Conservation (phyloP, 345 rosid species). For the Dovyalis caffra region DNA sequence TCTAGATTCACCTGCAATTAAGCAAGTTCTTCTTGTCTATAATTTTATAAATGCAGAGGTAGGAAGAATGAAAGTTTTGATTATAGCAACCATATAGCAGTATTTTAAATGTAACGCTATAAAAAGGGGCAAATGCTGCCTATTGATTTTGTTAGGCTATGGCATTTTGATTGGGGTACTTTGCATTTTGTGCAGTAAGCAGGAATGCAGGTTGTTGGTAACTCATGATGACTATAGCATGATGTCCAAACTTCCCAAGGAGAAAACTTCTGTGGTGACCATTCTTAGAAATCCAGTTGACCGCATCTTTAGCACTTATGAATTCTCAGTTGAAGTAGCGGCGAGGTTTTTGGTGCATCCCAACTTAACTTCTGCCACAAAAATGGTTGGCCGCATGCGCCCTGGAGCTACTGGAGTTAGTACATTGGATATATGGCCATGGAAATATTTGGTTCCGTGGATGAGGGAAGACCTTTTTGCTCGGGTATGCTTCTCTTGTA, state of each 20-base stretch:
- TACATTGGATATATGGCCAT: constrained; percentile 98
- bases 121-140: not conserved
- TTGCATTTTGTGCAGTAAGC: constrained; percentile 51
- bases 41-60: not conserved
- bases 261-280: constrained; percentile 84
- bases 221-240: constrained; percentile 98
- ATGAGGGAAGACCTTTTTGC: constrained; percentile 95
- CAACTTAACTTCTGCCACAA: constrained; percentile 73
- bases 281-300: constrained; percentile 86
- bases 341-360: constrained; percentile 98
- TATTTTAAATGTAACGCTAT: not conserved
- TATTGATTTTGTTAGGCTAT: no score
- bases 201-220: constrained; percentile 70
- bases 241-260: constrained; percentile 77
- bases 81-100: not conserved
- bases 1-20: not conserved
- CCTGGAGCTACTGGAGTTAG: constrained; percentile 61
- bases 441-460: constrained; percentile 98
- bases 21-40: not conserved
- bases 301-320: constrained; percentile 88
- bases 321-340: constrained; percentile 91
- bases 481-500: constrained; percentile 52
- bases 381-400: constrained; percentile 66
- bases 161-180: constrained; percentile 7
- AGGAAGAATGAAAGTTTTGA: not conserved